Evolutionary conservation across 192 early-diverging fungal species (phyloP), one percentile per base, ranked within the genome.

Genomic region (Gamsiella multidivaricata): DNA sequence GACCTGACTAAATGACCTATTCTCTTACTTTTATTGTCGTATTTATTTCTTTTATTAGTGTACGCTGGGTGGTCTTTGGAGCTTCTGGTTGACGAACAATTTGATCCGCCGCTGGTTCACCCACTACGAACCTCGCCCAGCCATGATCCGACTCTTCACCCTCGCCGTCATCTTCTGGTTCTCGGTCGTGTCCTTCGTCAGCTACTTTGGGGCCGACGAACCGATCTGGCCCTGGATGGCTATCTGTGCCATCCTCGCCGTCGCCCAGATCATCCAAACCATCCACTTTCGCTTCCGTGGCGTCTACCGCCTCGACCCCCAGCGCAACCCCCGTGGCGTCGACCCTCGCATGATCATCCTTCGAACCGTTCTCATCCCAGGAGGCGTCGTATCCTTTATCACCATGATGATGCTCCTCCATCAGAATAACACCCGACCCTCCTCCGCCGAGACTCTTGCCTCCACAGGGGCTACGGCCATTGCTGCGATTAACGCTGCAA

Each of bases 141-240:
- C 84, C 33, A 82, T 87, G 33, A 71, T 84, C 32, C 84, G 88
- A 5, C 56, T 89, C 34, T 79, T 85, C 46, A 82, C 83, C 2
- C 70, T 89, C 22, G 84, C 74, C 36, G 78, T 74, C 28, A 84
- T 87, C 34, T 87, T 79, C 51, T 89, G 85, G 85, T 82, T 84
- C 14, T 78, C 57, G 33, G 59, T 84, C 0, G 84, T 82, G n/a
- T 76, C 81, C 2, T 85, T 83, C 28, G 79, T 89, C 0, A 82
- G 81, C 33, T 79, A 72, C 45, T 87, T 83, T 73, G 87, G 87
- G 9, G 65, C 64, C 23, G 87, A 89, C 66, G 71, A 87, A 26
- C 87, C 87, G 25, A 82, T 87, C 33, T 84, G 85, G 86, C 80
- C 70, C 7, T 87, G 85, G 87, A 84, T 89, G 79, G 72, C 80